A percentile compares a stretch with the other conserved stretches of the same genome.
Conservation (phyloP, 495 filamentous ascomycete genomes). For the Penicillium cosmopolitanum region DNA sequence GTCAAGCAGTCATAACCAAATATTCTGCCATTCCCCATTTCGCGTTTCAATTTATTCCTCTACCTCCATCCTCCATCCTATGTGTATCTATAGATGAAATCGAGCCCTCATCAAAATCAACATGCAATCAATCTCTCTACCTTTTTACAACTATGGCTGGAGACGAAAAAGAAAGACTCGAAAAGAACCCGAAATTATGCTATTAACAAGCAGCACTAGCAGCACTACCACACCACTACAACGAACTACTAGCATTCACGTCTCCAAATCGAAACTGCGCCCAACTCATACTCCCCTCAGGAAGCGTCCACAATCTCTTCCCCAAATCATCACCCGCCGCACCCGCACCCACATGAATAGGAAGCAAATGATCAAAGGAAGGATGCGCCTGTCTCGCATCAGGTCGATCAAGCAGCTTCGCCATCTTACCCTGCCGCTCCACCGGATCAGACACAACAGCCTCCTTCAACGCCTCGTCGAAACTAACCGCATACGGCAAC, state of each 20-base stretch:
- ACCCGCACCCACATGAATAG: slow-evolving; percentile 74
- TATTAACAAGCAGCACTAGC: not conserved
- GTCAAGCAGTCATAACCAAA: slow-evolving; percentile 63
- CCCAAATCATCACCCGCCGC: slow-evolving; percentile 67
- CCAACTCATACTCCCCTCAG: slow-evolving; percentile 73
- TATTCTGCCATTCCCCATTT: slow-evolving; percentile 7
- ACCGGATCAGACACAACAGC: slow-evolving; percentile 58
- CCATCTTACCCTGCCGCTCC: slow-evolving; percentile 64
- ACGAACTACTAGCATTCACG: slow-evolving; percentile 38
- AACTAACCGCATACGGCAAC: slow-evolving; percentile 70
- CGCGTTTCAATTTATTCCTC: slow-evolving; percentile 25
- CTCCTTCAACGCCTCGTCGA: slow-evolving; percentile 78
- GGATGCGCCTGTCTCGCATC: slow-evolving; percentile 82
- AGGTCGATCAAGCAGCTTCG: slow-evolving; percentile 57
- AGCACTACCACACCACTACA: slow-evolving; percentile 17
- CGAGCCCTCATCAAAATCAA: slow-evolving; percentile 21
- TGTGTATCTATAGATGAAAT: slow-evolving; percentile 55
- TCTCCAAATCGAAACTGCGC: slow-evolving; percentile 76
- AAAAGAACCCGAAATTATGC: too few relatives aligned
- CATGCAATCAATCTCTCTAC: not conserved
- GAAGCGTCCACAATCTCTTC: slow-evolving; percentile 64
- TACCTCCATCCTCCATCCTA: slow-evolving; percentile 29
- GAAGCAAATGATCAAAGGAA: slow-evolving; percentile 78
- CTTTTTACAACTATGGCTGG: too few relatives aligned
- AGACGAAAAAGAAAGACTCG: too few relatives aligned